Evolutionary conservation across 2,329 filamentous ascomycete species (phyloP).

Genomic region (Ophiocordyceps camponoti-rufipedis): DNA sequence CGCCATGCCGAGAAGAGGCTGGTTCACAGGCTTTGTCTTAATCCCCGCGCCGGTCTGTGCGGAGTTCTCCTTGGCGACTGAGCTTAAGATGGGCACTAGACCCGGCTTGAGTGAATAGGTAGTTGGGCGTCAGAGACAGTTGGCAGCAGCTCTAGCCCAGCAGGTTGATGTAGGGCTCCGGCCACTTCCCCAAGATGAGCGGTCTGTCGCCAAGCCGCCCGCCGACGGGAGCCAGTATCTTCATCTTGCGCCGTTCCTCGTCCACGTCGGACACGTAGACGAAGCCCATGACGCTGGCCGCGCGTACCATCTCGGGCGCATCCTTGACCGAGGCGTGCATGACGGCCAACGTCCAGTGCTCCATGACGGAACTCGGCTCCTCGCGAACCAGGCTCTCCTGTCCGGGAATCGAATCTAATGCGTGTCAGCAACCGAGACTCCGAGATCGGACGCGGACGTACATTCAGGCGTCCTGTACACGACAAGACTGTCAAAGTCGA

Average conservation of each 20-base stretch:
- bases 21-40: neutral
- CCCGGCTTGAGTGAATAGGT: neutral
- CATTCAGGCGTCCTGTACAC: constrained; percentile 54
- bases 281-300: constrained; percentile 78
- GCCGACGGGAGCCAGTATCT: constrained; percentile 67
- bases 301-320: constrained; percentile 51
- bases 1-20: neutral
- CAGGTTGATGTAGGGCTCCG: constrained; percentile 65
- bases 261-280: constrained; percentile 88
- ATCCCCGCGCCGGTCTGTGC: neutral
- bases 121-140: too few species aligned
- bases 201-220: constrained; percentile 65
- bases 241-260: constrained; percentile 61
- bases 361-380: constrained; percentile 46
- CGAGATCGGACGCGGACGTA: constrained; percentile 15
- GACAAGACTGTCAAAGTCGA: constrained; percentile 56
- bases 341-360: constrained; percentile 71
- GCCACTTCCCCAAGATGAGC: constrained; percentile 72
- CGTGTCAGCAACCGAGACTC: neutral
- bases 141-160: constrained; percentile 28
- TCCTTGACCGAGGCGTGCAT: constrained; percentile 60
- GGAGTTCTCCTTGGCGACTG: neutral
- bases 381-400: constrained; percentile 38
- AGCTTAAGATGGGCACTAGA: too few species aligned
- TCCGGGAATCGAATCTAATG: neutral